Evolutionary conservation across 148 eudicot genomes (phyloP).

Genomic region (Cornus kousa): DNA sequence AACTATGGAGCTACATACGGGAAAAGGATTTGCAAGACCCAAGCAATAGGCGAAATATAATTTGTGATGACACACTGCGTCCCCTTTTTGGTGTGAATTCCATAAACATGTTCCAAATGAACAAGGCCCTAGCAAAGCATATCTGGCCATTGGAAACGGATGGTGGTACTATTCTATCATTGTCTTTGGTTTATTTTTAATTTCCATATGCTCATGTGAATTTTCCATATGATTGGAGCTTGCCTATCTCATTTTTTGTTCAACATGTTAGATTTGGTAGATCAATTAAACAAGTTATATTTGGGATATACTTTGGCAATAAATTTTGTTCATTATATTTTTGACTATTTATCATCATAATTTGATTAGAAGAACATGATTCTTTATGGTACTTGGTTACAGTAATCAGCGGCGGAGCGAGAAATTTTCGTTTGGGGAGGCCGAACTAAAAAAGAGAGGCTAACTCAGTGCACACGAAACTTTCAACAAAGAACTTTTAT

Average conservation of each 20-base stretch:
- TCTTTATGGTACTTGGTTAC: neutral
- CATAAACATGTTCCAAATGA: conserved; percentile 69
- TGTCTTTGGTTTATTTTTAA: neutral
- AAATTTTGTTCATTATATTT: neutral
- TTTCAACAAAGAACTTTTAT: no score
- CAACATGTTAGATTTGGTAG: neutral
- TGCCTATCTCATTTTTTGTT: neutral
- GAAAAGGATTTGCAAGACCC: conserved; percentile 74
- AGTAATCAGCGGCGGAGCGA: neutral
- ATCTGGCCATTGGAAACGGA: conserved; percentile 59
- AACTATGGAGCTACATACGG: conserved; percentile 68
- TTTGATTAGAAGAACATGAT: neutral
- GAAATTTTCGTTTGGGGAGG: no score
- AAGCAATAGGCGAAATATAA: conserved; percentile 50
- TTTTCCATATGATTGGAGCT: neutral
- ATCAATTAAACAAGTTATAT: neutral
- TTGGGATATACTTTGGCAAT: neutral
- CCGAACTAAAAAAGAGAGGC: no score
- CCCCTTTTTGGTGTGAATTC: conserved; percentile 57
- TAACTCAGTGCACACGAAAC: no score
- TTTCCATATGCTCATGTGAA: neutral
- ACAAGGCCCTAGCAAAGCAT: conserved; percentile 77
- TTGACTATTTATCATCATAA: neutral
- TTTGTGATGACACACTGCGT: conserved; percentile 65
- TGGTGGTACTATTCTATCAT: conserved; percentile 33